These are phyloP conservation scores for Panicum virgatum DNA, from an alignment of 202 grass and related monocot genomes.

Conservation along the genomic window DNA sequence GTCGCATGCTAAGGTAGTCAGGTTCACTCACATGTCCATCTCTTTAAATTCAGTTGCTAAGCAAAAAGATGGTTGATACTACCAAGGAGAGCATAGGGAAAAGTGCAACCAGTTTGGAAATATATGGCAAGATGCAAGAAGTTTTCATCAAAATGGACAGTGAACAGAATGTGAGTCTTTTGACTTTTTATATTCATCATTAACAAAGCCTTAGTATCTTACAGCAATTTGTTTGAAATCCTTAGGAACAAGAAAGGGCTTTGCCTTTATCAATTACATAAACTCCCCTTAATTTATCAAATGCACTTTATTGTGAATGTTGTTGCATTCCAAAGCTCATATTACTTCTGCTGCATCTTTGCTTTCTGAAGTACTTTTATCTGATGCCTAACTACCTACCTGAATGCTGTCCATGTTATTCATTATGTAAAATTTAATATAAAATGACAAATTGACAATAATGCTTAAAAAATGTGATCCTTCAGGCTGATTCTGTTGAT, in stretches of 20 bases:
- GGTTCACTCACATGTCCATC: not conserved
- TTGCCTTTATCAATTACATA: not conserved
- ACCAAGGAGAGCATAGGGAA: conserved; percentile 63
- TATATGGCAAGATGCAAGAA: conserved; percentile 90
- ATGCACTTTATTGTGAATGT: not conserved
- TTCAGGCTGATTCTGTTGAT: conserved; percentile 56
- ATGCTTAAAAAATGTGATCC: conserved; percentile 6
- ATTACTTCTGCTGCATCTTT: not conserved
- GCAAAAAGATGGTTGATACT: conserved; percentile 81
- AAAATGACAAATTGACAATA: not conserved
- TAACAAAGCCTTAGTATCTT: not conserved
- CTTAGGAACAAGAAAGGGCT: no score
- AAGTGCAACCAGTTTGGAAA: conserved; percentile 64
- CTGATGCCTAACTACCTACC: not conserved
- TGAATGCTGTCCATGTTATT: not conserved
- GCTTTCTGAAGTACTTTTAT: not conserved
- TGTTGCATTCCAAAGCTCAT: not conserved
- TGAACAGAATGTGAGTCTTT: conserved; percentile 42
- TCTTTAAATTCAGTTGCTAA: conserved; percentile 52
- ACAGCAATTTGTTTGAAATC: not conserved
- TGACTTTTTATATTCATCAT: conserved; percentile 17
- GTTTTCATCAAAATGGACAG: conserved; percentile 77
- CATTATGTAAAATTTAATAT: not conserved
- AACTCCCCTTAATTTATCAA: not conserved
- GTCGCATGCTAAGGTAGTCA: not conserved